Percentiles rank a stretch among this genome's conserved stretches.
phyloP scores from a whole-genome alignment of 441 rosid species.

The Dalechampia spathulata region DNA sequence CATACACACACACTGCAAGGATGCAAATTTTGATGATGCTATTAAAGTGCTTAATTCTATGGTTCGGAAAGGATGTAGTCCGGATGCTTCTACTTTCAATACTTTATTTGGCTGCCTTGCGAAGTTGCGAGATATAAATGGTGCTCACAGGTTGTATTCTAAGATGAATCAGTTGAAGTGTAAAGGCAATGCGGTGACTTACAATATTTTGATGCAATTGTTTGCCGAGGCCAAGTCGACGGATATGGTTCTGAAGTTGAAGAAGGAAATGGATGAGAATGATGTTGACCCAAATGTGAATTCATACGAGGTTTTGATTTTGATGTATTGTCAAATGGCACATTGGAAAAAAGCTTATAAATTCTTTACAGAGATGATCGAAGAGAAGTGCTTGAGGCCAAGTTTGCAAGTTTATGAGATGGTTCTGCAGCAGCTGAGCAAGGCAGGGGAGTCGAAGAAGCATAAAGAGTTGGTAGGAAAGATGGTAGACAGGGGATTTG shows the following conservation, averaged over 20 bases:
- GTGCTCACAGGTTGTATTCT: constrained; percentile 56
- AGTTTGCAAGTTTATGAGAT: constrained; percentile 48
- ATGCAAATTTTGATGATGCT: constrained; percentile 51
- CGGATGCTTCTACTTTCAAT: constrained; percentile 62
- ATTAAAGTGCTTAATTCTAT: constrained; percentile 52
- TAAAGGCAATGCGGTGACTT: constrained; percentile 50
- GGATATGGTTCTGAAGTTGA: constrained; percentile 82
- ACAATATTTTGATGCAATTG: constrained; percentile 66
- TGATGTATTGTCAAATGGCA: constrained; percentile 76
- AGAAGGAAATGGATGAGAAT: constrained; percentile 75
- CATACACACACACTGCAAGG: constrained; percentile 63
- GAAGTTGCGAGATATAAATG: constrained; percentile 65
- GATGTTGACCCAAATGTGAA: constrained; percentile 73
- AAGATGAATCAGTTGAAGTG: constrained; percentile 63
- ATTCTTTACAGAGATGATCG: constrained; percentile 67
- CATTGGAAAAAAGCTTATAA: constrained; percentile 89
- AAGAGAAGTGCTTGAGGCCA: constrained; percentile 71
- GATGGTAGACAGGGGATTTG: constrained; percentile 67
- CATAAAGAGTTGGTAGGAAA: constrained; percentile 84
- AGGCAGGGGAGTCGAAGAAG: constrained; percentile 68
- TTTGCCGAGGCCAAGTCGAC: constrained; percentile 58
- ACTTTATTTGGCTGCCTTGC: constrained; percentile 59
- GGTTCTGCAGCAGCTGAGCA: constrained; percentile 66
- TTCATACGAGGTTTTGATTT: constrained; percentile 60
- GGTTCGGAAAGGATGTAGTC: constrained; percentile 48